Percentiles rank a stretch among this genome's conserved stretches.
These are phyloP conservation scores for Solanum microdontum DNA, from an alignment of 257 asterid species.

Conservation along the genomic window DNA sequence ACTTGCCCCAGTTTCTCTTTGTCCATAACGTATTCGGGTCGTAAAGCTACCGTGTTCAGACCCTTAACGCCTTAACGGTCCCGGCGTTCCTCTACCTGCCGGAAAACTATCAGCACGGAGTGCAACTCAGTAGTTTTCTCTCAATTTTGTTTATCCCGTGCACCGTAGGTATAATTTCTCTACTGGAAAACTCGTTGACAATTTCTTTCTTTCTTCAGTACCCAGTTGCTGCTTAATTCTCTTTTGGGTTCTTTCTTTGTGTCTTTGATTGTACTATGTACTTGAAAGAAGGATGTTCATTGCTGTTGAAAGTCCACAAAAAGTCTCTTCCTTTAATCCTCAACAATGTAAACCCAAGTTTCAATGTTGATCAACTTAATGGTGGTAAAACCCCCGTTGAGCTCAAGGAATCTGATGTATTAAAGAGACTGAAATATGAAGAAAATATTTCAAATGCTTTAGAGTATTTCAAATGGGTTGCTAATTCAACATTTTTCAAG, in stretches of 20 bases:
- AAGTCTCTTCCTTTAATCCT: slow-evolving; percentile 57
- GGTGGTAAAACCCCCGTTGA: slow-evolving; percentile 8
- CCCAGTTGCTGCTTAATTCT: background rate
- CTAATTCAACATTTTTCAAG: slow-evolving; percentile 51
- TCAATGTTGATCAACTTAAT: slow-evolving; percentile 6
- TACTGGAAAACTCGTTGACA: background rate
- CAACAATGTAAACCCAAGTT: slow-evolving; percentile 27
- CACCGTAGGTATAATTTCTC: background rate
- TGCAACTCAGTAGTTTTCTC: background rate
- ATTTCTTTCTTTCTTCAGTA: background rate
- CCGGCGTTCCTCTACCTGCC: background rate
- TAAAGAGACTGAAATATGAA: slow-evolving; percentile 41
- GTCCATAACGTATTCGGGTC: background rate
- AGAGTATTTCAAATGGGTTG: slow-evolving; percentile 51
- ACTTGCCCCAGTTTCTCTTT: background rate
- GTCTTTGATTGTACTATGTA: slow-evolving; percentile 18
- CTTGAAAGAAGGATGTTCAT: slow-evolving; percentile 63
- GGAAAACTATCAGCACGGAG: background rate
- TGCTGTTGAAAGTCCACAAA: slow-evolving; percentile 50
- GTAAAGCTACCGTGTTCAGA: background rate
- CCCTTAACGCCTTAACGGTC: background rate
- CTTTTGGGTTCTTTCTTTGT: background rate
- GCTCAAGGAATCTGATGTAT: slow-evolving; percentile 50
- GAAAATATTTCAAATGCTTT: slow-evolving; percentile 33
- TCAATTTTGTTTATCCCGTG: background rate